Percentiles rank a stretch among this genome's conserved stretches.
These are phyloP conservation scores for Immersiella caudata DNA, from an alignment of 495 filamentous ascomycete species.

Conservation along the genomic window DNA sequence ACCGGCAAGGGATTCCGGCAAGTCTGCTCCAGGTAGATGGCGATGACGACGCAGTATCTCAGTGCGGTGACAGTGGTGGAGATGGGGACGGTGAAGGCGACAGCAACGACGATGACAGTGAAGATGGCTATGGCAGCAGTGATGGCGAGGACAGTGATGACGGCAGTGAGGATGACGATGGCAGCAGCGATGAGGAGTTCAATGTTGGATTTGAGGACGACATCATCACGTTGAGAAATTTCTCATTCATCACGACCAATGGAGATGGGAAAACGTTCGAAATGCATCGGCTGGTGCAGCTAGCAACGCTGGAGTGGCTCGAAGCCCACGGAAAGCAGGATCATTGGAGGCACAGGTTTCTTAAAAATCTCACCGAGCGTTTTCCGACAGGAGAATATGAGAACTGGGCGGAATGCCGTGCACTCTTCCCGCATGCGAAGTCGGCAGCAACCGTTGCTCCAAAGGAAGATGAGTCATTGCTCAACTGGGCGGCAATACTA, in stretches of 20 bases:
- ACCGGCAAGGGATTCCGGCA: neutral
- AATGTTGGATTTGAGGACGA: constrained; percentile 5
- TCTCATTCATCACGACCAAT: constrained; percentile 6
- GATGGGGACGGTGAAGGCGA: too few species aligned
- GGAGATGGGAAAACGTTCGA: constrained; percentile 3
- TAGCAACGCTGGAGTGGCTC: constrained; percentile 12
- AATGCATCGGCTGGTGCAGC: constrained; percentile 13
- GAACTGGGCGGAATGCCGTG: constrained; percentile 8
- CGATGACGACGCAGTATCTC: too few species aligned
- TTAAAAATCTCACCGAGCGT: neutral
- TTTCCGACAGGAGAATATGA: constrained; percentile 10
- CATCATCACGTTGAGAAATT: constrained; percentile 3
- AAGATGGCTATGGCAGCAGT: too few species aligned
- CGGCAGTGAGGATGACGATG: too few species aligned
- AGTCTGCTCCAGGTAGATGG: too few species aligned
- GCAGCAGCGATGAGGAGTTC: neutral
- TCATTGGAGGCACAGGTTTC: constrained; percentile 12
- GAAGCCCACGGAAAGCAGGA: constrained; percentile 14
- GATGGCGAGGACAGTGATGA: too few species aligned
- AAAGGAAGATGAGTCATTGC: constrained; percentile 9
- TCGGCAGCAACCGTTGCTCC: constrained; percentile 9
- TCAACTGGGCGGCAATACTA: constrained; percentile 6
- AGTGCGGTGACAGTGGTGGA: too few species aligned
- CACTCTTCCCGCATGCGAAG: constrained; percentile 7
- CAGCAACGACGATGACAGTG: too few species aligned